phyloP scores from a whole-genome alignment of 1,284 basidiomycete species.

The Takashimella tepidaria region DNA sequence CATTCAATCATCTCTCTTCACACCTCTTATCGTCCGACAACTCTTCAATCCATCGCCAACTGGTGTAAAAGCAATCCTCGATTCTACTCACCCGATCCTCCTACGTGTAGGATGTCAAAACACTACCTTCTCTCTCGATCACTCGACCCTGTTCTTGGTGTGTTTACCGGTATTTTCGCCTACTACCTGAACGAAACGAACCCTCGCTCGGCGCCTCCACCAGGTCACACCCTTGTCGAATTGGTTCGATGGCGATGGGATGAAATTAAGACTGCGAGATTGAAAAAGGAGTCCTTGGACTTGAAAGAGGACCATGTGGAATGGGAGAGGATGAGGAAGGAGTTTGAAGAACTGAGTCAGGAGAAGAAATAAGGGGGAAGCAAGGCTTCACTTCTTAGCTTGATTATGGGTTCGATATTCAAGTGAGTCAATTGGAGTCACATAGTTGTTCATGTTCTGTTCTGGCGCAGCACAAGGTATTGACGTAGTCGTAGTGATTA shows the following conservation, averaged over 20 bases:
- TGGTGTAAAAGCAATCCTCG: too few relatives aligned
- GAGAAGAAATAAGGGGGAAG: not conserved
- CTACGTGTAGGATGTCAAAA: constrained; percentile 28
- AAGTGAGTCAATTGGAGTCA: too few relatives aligned
- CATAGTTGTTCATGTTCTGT: too few relatives aligned
- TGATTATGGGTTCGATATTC: too few relatives aligned
- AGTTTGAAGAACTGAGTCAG: constrained; percentile 30
- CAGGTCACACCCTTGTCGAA: constrained; percentile 59
- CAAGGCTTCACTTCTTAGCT: too few relatives aligned
- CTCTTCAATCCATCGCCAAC: not conserved
- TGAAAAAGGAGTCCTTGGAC: constrained; percentile 17
- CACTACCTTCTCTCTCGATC: constrained; percentile 45
- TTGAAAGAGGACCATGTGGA: constrained; percentile 22
- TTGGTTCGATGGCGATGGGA: constrained; percentile 67
- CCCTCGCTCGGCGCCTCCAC: constrained; percentile 65
- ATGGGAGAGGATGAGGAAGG: constrained; percentile 38
- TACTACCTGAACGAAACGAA: constrained; percentile 79
- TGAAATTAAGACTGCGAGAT: constrained; percentile 26
- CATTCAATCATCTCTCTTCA: not conserved
- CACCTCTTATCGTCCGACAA: too few relatives aligned
- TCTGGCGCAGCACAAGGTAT: too few relatives aligned
- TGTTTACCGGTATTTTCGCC: constrained; percentile 73
- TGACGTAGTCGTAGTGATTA: too few relatives aligned
- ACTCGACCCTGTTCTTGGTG: constrained; percentile 67
- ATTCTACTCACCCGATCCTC: not conserved